These are phyloP conservation scores for Boletus fagicola DNA, from an alignment of 768 basidiomycete species.

Conservation along the genomic window DNA sequence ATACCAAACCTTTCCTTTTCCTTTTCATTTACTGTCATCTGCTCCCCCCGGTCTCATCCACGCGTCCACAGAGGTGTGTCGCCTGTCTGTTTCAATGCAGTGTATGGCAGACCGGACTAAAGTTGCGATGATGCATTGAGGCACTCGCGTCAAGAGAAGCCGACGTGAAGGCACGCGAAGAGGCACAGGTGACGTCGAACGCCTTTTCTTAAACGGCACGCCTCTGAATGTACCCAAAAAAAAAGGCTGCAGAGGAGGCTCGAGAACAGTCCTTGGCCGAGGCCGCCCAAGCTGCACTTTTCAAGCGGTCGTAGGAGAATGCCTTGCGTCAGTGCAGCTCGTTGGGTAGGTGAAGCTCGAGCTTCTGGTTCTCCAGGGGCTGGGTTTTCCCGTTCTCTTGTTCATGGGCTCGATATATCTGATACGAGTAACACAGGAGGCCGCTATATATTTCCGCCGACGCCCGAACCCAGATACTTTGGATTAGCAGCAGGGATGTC, in stretches of 20 bases:
- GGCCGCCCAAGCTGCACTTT: conserved; percentile 30
- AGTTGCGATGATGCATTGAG: conserved; percentile 6
- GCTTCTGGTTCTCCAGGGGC: not conserved
- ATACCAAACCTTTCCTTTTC: not conserved
- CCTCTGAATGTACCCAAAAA: not conserved
- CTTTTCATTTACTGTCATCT: not conserved
- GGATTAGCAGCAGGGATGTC: not conserved
- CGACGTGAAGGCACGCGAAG: conserved; percentile 19
- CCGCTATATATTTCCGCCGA: too few relatives aligned
- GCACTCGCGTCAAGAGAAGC: conserved; percentile 23
- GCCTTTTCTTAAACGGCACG: not conserved
- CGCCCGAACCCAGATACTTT: not conserved
- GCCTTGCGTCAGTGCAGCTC: not conserved
- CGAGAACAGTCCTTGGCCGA: conserved; percentile 31
- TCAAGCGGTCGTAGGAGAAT: conserved; percentile 11
- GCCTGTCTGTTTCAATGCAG: not conserved
- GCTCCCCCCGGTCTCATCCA: not conserved
- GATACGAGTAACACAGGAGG: not conserved
- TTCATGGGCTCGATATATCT: not conserved
- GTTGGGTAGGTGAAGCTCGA: not conserved
- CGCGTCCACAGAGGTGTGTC: conserved; percentile 21
- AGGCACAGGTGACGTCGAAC: conserved; percentile 12
- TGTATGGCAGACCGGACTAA: not conserved
- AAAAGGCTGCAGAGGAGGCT: conserved; percentile 28
- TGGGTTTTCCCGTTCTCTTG: not conserved